phyloP scores from a whole-genome alignment of 306 rosid species.

The Cucumis hystrix region DNA sequence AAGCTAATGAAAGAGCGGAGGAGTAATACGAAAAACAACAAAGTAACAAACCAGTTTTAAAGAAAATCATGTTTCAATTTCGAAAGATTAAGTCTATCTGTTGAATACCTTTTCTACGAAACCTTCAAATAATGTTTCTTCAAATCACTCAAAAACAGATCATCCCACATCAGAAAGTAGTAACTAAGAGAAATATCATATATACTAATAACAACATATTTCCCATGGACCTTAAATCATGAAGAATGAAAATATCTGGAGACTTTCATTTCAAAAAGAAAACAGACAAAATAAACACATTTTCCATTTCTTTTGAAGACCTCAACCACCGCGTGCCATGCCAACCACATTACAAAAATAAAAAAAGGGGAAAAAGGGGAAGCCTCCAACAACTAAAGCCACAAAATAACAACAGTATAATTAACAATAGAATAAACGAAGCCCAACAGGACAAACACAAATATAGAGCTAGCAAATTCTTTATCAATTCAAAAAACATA shows the following conservation, averaged over 20 bases:
- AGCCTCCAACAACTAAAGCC: slow-evolving; percentile 3
- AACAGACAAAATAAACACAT: background rate
- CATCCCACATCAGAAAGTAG: background rate
- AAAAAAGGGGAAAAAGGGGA: background rate
- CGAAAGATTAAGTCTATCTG: background rate
- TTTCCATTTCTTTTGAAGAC: background rate
- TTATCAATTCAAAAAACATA: background rate
- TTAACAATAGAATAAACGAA: background rate
- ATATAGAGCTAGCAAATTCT: background rate
- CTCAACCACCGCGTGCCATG: background rate
- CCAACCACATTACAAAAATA: background rate
- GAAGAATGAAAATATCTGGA: background rate
- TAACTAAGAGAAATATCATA: background rate
- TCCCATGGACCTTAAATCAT: background rate
- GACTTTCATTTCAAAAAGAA: background rate
- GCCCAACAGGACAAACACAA: background rate
- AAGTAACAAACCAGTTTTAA: background rate
- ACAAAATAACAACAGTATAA: background rate
- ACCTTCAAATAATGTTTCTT: background rate
- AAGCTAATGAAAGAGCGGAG: background rate
- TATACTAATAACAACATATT: background rate
- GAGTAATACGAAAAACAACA: background rate
- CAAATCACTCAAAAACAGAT: background rate
- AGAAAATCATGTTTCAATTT: background rate
- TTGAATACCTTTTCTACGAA: background rate